Conservation (phyloP, 2,329 filamentous ascomycete genomes). For the Epichloe coenophiala region DNA sequence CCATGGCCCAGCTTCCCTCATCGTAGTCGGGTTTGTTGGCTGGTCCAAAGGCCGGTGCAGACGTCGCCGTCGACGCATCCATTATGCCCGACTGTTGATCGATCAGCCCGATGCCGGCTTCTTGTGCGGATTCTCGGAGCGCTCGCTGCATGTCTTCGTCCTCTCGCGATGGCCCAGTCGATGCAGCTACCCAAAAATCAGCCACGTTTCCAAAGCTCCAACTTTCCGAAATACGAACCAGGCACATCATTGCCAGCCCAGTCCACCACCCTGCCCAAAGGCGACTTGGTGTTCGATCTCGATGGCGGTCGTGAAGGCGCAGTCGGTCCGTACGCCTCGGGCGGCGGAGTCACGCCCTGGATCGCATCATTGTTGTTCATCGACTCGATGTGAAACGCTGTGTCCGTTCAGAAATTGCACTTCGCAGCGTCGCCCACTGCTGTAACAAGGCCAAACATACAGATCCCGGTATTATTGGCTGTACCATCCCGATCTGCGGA, state of each 20-base stretch:
- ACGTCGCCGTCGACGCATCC: constrained; percentile 19
- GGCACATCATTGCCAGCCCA: constrained; percentile 29
- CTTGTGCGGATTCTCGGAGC: constrained; percentile 39
- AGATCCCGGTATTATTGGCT: constrained; percentile 27
- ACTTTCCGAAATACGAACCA: constrained; percentile 16
- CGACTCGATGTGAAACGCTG: constrained; percentile 44
- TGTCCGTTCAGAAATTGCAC: background rate
- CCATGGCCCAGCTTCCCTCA: constrained; percentile 44
- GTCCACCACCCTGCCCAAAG: constrained; percentile 37
- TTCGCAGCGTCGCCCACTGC: background rate
- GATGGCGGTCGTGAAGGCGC: constrained; percentile 51
- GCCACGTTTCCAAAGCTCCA: background rate
- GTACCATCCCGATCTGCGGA: constrained; percentile 37
- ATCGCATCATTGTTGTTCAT: constrained; percentile 31
- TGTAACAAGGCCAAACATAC: constrained; percentile 18
- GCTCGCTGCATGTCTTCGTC: constrained; percentile 44
- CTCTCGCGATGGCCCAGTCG: constrained; percentile 24
- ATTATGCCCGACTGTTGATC: constrained; percentile 39
- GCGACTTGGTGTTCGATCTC: constrained; percentile 42
- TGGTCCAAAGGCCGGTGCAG: constrained; percentile 41
- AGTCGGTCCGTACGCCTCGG: constrained; percentile 26
- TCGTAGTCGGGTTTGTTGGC: constrained; percentile 44
- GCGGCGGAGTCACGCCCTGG: constrained; percentile 28
- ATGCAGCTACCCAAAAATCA: constrained; percentile 11
- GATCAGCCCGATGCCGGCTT: constrained; percentile 30